phyloP scores from a whole-genome alignment of 1,284 basidiomycete genomes.

The Cryptococcus hybrid region DNA sequence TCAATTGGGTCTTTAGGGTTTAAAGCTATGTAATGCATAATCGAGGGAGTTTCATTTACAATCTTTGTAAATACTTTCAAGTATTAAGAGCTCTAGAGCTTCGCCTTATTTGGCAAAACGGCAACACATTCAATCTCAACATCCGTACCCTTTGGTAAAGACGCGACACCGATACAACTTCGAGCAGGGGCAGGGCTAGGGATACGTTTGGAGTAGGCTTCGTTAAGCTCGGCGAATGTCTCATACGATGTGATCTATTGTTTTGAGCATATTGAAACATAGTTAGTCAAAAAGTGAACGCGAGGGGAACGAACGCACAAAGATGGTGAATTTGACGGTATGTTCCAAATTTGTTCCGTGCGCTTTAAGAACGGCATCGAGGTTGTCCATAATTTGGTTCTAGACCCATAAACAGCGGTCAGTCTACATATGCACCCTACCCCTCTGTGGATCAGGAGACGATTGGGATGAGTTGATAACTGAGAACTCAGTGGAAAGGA shows the following conservation, averaged over 20 bases:
- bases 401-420: constrained; percentile 26
- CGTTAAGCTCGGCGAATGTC: constrained; percentile 29
- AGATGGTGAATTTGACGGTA: constrained; percentile 63
- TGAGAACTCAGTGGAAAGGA: neutral
- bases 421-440: neutral
- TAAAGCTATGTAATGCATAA: neutral
- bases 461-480: neutral
- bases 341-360: constrained; percentile 60
- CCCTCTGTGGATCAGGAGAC: neutral
- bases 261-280: neutral
- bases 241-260: constrained; percentile 34
- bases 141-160: constrained; percentile 58
- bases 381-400: constrained; percentile 61
- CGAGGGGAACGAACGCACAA: constrained; percentile 42
- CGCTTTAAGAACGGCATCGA: constrained; percentile 59
- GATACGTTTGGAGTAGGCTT: constrained; percentile 23
- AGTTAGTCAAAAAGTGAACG: neutral
- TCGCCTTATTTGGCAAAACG: constrained; percentile 18
- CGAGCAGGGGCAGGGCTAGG: constrained; percentile 57
- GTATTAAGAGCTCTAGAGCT: constrained; percentile 10
- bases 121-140: constrained; percentile 66
- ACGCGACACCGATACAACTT: constrained; percentile 62
- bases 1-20: neutral
- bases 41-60: no score
- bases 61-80: no score